Evolutionary conservation across 306 rosid genomes (phyloP).

Genomic region (Astragalus membranaceus): DNA sequence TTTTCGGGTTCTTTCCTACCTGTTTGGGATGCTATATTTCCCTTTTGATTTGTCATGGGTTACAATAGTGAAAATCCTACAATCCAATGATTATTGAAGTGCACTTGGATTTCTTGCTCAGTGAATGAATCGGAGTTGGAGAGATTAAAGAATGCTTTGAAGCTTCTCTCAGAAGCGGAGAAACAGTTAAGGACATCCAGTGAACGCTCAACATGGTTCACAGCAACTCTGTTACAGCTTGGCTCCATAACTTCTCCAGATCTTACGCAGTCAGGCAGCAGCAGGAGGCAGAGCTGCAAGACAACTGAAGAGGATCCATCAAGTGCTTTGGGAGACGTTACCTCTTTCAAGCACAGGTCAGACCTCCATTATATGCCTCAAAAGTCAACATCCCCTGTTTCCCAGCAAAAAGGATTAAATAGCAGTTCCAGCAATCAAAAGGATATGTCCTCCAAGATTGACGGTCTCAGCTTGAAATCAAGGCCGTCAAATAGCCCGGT

Average conservation of each 20-base stretch:
- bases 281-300: conserved; percentile 85
- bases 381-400: conserved; percentile 45
- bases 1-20: not conserved
- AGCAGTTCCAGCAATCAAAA: conserved; percentile 38
- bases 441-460: conserved; percentile 37
- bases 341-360: conserved; percentile 41
- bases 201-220: conserved; percentile 97
- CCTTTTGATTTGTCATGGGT: not conserved
- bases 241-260: conserved; percentile 85
- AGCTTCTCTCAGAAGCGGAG: conserved; percentile 94
- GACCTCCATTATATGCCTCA: conserved; percentile 50
- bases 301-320: conserved; percentile 79
- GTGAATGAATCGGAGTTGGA: conserved; percentile 81
- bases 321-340: conserved; percentile 63
- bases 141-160: conserved; percentile 88
- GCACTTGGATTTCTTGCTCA: conserved; percentile 42
- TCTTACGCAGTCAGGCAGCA: conserved; percentile 64
- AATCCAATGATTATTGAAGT: conserved; percentile 11
- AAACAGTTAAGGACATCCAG: conserved; percentile 89
- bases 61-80: not conserved
- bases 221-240: conserved; percentile 91
- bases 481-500: conserved; percentile 43
- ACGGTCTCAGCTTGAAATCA: conserved; percentile 38
- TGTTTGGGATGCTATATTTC: not conserved
- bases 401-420: conserved; percentile 39